Base-by-base conservation (phyloP, 306 rosid genomes). In the Canavalia gladiata region DNA sequence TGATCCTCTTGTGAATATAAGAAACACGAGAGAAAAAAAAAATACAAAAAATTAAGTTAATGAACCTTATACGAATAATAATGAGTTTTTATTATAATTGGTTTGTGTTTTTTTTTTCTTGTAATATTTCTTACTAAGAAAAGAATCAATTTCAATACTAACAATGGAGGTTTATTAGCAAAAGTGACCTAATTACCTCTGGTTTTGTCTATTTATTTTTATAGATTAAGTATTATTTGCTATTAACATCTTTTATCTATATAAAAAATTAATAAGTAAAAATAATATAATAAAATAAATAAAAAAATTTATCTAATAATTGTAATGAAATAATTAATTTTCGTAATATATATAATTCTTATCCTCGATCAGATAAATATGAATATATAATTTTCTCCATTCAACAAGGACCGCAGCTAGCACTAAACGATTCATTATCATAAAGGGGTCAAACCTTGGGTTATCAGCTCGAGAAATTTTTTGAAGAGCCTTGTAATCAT, bases 381-480 rank as follows among this genome's bases (percentile, higher is more conserved):
- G 25, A 18, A 18, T 18, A 18, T 18, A 31, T n/a, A 6, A 52
- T 58, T 50, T 58, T 45, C 13, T 59, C 9, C 51, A 49, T 68
- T 76, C 2, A 80, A 42, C 64, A 9, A 50, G 34, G 49, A 68
- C 8, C 28, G 11, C 56, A 75, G 77, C 77, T 75, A 62, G 55
- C 72, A 84, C 52, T 76, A 76, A 59, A 81, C 69, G 74, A 78
- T 81, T 62, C 50, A 25, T 67, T 25, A 41, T 39, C 74, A 29
- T 87, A 71, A 87, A 90, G 74, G 77, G 79, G 90, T 89, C 89
- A 79, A 86, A 87, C 52, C 8, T 64, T 57, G 47, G 84, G 89
- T 90, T 83, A 87, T 83, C 37, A 59, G 95, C 98, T 90, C 95
- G 86, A 94, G 92, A 88, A 84, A 51, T 7, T 0, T 25, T 67